phyloP scores from a whole-genome alignment of 768 basidiomycete species.

The Auriscalpium vulgare region DNA sequence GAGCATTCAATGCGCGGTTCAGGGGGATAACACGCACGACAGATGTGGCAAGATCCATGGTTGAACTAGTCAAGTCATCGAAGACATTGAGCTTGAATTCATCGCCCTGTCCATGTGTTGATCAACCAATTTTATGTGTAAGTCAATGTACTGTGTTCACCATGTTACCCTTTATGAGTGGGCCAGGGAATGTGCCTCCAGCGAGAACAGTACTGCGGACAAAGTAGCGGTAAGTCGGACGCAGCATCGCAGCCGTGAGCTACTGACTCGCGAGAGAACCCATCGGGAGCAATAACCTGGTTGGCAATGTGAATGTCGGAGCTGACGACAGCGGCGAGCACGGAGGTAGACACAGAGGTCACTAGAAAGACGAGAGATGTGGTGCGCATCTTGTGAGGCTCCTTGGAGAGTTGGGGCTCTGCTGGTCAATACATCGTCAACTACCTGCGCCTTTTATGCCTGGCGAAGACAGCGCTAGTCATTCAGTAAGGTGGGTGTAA shows the following conservation, averaged over 20 bases:
- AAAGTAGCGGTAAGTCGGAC: not conserved
- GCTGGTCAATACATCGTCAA: no score
- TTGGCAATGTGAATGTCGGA: not conserved
- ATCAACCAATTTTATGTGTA: no score
- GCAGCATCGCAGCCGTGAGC: not conserved
- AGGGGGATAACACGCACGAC: not conserved
- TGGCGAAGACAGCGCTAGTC: no score
- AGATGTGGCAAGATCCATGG: not conserved
- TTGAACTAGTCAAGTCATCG: not conserved
- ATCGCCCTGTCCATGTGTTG: not conserved
- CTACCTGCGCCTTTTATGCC: no score
- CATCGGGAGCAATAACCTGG: not conserved
- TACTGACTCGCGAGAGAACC: not conserved
- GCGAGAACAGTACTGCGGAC: not conserved
- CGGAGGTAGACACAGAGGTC: not conserved
- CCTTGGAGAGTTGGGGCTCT: no score
- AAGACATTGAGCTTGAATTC: not conserved
- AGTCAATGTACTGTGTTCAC: not conserved
- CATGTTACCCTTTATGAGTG: not conserved
- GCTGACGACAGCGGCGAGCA: not conserved
- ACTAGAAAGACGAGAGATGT: slow-evolving; percentile 1
- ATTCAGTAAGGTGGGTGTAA: no score
- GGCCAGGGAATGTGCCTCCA: not conserved
- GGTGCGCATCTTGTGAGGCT: not conserved
- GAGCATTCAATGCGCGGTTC: not conserved